Conservation (phyloP, 1,284 basidiomycete species). For the Cutaneotrichosporon sp. region DNA sequence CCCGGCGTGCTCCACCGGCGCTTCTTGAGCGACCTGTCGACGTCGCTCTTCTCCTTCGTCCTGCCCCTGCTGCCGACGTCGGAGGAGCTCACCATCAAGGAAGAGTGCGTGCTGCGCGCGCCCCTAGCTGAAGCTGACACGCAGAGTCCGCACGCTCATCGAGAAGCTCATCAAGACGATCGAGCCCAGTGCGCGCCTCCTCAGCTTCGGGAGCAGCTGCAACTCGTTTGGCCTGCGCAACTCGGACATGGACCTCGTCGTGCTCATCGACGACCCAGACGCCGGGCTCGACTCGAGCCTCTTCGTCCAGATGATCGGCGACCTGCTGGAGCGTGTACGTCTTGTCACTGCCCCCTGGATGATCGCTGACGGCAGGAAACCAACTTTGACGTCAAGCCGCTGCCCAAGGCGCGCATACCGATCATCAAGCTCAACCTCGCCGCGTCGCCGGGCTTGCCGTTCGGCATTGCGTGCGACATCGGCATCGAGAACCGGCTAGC, state of each 20-base stretch:
- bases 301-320: constrained; percentile 90
- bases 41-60: constrained; percentile 62
- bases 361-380: constrained; percentile 65
- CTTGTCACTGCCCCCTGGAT: constrained; percentile 3
- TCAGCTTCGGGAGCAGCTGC: constrained; percentile 93
- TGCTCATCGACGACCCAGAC: constrained; percentile 80
- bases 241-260: constrained; percentile 99
- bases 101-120: constrained; percentile 67
- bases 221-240: constrained; percentile 92
- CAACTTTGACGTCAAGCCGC: constrained; percentile 88
- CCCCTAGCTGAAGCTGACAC: background rate
- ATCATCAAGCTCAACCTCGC: constrained; percentile 96
- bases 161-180: constrained; percentile 93
- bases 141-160: constrained; percentile 78
- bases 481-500: constrained; percentile 97
- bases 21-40: constrained; percentile 54
- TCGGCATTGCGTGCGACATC: constrained; percentile 92
- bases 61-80: constrained; percentile 83
- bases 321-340: constrained; percentile 84
- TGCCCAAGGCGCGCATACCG: constrained; percentile 96
- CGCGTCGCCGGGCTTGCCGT: constrained; percentile 83
- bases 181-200: constrained; percentile 83
- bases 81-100: constrained; percentile 90
- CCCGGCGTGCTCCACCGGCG: constrained; percentile 49
- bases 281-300: constrained; percentile 71